A percentile compares a stretch with the other conserved stretches of the same genome.
Evolutionary conservation across 768 basidiomycete genomes (phyloP).

Genomic region (Amylocystis lapponica): DNA sequence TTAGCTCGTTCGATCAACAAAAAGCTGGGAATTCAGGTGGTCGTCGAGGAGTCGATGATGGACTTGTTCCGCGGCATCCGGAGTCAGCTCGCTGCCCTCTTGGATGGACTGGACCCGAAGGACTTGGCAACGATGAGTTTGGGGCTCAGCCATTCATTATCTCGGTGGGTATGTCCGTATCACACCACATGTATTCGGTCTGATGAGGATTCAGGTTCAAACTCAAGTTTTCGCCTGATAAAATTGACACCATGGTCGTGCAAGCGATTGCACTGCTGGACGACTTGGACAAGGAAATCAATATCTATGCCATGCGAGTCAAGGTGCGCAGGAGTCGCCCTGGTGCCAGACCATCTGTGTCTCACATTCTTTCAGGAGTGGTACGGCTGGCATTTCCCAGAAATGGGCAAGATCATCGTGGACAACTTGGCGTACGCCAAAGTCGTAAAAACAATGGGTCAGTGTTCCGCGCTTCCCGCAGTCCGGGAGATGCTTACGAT

Average conservation of each 20-base stretch:
- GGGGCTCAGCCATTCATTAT: conserved; percentile 95
- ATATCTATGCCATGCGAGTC: conserved; percentile 98
- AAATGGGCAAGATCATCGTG: conserved; percentile 96
- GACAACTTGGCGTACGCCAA: conserved; percentile 98
- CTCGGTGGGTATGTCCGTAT: conserved; percentile 52
- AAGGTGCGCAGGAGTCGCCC: conserved; percentile 54
- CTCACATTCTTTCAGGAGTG: conserved; percentile 67
- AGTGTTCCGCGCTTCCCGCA: conserved; percentile 13
- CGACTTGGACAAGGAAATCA: conserved; percentile 99
- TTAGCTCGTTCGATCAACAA: conserved; percentile 84
- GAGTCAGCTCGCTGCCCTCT: conserved; percentile 74
- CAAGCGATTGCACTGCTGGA: conserved; percentile 98
- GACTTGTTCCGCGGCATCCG: conserved; percentile 98
- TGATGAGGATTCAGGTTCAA: conserved; percentile 64
- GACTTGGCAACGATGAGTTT: conserved; percentile 97
- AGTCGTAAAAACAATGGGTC: conserved; percentile 87
- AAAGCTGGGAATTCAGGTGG: conserved; percentile 87
- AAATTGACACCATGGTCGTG: conserved; percentile 99
- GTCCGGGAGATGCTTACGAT: neutral
- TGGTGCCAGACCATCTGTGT: conserved; percentile 1
- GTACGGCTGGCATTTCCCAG: conserved; percentile 99
- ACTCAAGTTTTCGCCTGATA: conserved; percentile 99
- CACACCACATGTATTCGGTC: no score
- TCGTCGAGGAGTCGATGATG: conserved; percentile 48
- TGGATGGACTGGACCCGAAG: conserved; percentile 89